A percentile compares a stretch with the other conserved stretches of the same genome.
Evolutionary conservation across 345 rosid species (phyloP).

Genomic region (Eutrema yunnanense): DNA sequence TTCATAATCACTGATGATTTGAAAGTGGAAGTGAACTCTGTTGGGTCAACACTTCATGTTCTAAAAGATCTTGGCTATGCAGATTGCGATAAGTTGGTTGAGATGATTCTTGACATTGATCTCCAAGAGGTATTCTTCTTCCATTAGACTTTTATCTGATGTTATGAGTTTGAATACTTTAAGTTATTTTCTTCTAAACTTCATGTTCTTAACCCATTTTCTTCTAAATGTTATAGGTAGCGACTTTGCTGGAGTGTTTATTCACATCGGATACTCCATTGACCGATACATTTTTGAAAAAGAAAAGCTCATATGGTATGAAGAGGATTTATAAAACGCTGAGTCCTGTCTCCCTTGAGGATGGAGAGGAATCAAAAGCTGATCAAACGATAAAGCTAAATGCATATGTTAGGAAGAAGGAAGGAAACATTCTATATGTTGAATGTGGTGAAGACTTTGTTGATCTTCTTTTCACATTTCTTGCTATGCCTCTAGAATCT

Average conservation of each 20-base stretch:
- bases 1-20: constrained; percentile 16
- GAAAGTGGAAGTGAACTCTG: neutral
- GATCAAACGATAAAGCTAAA: constrained; percentile 2
- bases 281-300: constrained; percentile 14
- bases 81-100: neutral
- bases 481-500: neutral
- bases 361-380: neutral
- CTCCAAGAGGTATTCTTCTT: neutral
- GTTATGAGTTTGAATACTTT: neutral
- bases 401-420: neutral
- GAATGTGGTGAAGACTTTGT: constrained; percentile 11
- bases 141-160: neutral
- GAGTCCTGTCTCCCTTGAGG: neutral
- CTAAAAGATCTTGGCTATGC: neutral
- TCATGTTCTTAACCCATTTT: neutral
- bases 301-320: neutral
- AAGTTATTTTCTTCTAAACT: neutral
- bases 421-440: neutral
- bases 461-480: constrained; percentile 4
- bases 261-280: constrained; percentile 16
- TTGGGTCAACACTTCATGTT: neutral
- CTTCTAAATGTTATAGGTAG: neutral
- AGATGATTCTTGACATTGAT: neutral
- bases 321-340: neutral
- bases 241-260: neutral